Base-by-base conservation (phyloP, 2,329 filamentous ascomycete species). In the Geosmithia morbida region DNA sequence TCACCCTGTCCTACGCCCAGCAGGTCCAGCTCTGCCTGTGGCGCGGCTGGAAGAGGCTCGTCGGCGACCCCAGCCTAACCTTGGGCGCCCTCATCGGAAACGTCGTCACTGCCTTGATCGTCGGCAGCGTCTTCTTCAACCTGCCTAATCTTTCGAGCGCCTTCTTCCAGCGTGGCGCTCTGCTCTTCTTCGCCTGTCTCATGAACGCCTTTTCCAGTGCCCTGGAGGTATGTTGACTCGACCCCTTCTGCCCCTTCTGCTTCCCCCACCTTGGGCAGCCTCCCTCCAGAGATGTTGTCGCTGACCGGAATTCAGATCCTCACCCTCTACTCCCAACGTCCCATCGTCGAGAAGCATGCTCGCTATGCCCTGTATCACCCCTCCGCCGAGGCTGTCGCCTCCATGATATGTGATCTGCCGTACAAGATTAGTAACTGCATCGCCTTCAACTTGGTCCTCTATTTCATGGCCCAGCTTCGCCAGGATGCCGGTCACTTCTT, bases 321-420 rank as follows among this genome's bases (percentile, higher is more conserved):
- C 33, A 88, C 85, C 0, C 73, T 95, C 4, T 96, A 92, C 59
- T 78, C 85, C 2, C 88, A 95, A 74, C 83, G 89, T 39, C 84
- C 85, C 1, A 94, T 95, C 56, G 87, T 96, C 50, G 87, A 95
- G 60, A 95, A 95, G 61, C 89, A 96, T 56, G 68, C 74, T 48
- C 79, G 84, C 49, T 95, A 94, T 60, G 87, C 88, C 17, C 72
- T 95, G 17, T 94, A 95, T 57, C 89, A 94, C 57, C 87, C 89
- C 0, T 88, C 84, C 10, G 84, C 87, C 16, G 88, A 96, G 70
- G 86, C 87, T n/a, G 73, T 87, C 50, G 79, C 85, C 0, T 92
- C 85, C 10, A 92, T 94, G 83, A 64, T 95, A 29, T 83, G 78
- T 51, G 89, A 96, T 56, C 66, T 94, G 65, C 89, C 89, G 0